Conservation (phyloP, 2,329 filamentous ascomycete species). For the Clonostachys rhizophaga region DNA sequence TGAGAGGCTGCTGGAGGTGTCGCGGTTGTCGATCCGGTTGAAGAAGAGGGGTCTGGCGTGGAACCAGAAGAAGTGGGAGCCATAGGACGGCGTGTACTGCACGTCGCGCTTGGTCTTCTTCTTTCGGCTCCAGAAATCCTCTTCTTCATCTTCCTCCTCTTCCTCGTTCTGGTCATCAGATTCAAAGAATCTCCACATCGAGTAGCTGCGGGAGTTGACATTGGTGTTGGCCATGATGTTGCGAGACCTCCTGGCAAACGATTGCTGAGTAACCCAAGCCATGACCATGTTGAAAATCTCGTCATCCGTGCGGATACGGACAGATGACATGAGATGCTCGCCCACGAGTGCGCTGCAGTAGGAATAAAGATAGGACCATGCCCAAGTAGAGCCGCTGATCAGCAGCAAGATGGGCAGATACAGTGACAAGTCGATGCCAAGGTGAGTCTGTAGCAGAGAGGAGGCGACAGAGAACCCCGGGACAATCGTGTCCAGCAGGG, state of each 20-base stretch:
- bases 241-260: slow-evolving; percentile 53
- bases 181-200: slow-evolving; percentile 36
- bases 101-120: slow-evolving; percentile 40
- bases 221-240: slow-evolving; percentile 63
- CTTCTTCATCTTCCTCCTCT: slow-evolving; percentile 21
- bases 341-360: slow-evolving; percentile 43
- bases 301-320: slow-evolving; percentile 64
- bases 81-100: slow-evolving; percentile 63
- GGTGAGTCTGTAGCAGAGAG: slow-evolving; percentile 45
- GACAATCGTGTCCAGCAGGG: slow-evolving; percentile 57
- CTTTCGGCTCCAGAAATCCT: slow-evolving; percentile 13
- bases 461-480: slow-evolving; percentile 60
- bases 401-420: slow-evolving; percentile 56
- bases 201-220: slow-evolving; percentile 47
- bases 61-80: slow-evolving; percentile 67
- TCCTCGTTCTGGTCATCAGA: slow-evolving; percentile 42
- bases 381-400: slow-evolving; percentile 40
- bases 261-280: slow-evolving; percentile 62
- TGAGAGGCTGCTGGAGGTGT: slow-evolving; percentile 29
- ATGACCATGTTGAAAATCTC: slow-evolving; percentile 71
- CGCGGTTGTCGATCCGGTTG: slow-evolving; percentile 42
- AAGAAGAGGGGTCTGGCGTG: slow-evolving; percentile 53
- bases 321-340: slow-evolving; percentile 57
- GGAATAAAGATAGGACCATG: slow-evolving; percentile 46
- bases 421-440: slow-evolving; percentile 56